Evolutionary conservation across 139 green algal species (phyloP).

Genomic region (Raphidocelis subcapitata): DNA sequence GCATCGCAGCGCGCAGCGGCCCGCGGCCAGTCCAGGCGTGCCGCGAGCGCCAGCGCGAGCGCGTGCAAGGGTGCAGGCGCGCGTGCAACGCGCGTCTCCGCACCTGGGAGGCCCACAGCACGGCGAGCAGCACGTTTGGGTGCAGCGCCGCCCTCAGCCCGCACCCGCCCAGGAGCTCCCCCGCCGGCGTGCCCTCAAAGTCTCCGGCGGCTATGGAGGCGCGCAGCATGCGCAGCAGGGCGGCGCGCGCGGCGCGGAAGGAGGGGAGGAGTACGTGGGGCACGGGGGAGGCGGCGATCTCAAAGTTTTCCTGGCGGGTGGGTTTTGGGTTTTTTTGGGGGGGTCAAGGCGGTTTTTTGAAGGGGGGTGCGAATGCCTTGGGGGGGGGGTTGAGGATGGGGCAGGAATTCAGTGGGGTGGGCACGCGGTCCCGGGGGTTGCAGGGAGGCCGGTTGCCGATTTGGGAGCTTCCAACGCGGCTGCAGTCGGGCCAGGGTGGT

Average conservation of each 20-base stretch:
- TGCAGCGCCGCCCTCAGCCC: conserved; percentile 34
- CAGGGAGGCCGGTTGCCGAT: background rate
- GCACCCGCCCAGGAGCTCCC: conserved; percentile 43
- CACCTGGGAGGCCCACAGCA: conserved; percentile 72
- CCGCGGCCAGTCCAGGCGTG: background rate
- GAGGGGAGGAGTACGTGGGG: conserved; percentile 65
- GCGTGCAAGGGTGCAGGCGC: no score
- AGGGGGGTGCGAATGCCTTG: no score
- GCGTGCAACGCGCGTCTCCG: background rate
- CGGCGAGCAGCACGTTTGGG: conserved; percentile 69
- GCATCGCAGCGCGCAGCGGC: background rate
- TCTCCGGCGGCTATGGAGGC: conserved; percentile 31
- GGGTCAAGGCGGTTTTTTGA: no score
- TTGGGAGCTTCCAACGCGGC: no score
- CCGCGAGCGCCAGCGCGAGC: no score
- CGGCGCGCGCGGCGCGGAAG: conserved; percentile 33
- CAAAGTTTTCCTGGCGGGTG: background rate
- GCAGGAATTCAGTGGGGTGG: background rate
- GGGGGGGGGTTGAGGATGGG: background rate
- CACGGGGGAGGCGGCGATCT: conserved; percentile 71
- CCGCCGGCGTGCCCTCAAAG: conserved; percentile 50
- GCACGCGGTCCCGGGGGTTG: no score
- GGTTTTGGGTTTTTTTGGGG: no score
- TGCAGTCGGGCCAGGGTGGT: no score
- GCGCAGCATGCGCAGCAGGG: conserved; percentile 31